Conservation (phyloP, 345 rosid genomes). For the Odontarrhena argentea region DNA sequence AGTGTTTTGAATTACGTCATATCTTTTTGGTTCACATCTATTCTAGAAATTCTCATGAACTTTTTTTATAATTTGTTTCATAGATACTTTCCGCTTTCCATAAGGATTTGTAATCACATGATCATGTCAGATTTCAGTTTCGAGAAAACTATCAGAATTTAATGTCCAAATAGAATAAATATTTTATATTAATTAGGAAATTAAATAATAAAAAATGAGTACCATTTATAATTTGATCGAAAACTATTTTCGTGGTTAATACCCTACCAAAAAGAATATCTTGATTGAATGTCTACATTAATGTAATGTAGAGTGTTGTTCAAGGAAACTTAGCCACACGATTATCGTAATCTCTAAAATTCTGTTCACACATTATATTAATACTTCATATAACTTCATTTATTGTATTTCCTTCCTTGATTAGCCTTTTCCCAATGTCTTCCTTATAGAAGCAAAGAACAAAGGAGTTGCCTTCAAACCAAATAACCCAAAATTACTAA, state of each 20-base stretch:
- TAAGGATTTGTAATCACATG: constrained; percentile 31
- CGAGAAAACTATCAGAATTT: constrained; percentile 16
- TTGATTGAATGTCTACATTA: constrained; percentile 14
- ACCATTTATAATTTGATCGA: neutral
- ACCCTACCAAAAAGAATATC: constrained; percentile 41
- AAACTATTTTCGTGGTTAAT: constrained; percentile 26
- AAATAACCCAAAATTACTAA: constrained; percentile 28
- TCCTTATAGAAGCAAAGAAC: constrained; percentile 56
- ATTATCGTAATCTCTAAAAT: constrained; percentile 25
- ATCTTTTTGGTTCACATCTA: constrained; percentile 17
- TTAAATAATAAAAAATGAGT: neutral
- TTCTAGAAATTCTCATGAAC: constrained; percentile 12
- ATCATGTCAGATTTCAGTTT: constrained; percentile 12
- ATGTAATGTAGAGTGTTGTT: constrained; percentile 29
- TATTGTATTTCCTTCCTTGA: constrained; percentile 34
- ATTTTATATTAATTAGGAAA: neutral
- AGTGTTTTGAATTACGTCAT: constrained; percentile 15
- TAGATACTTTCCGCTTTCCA: constrained; percentile 12
- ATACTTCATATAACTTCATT: constrained; percentile 1
- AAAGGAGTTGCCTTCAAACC: constrained; percentile 37
- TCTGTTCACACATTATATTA: constrained; percentile 39
- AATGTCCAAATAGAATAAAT: neutral
- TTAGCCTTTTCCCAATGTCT: constrained; percentile 46
- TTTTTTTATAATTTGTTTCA: constrained; percentile 1
- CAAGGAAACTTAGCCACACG: constrained; percentile 33